phyloP scores from a whole-genome alignment of 2,329 filamentous ascomycete genomes.

The Fusarium pseudonygamai region DNA sequence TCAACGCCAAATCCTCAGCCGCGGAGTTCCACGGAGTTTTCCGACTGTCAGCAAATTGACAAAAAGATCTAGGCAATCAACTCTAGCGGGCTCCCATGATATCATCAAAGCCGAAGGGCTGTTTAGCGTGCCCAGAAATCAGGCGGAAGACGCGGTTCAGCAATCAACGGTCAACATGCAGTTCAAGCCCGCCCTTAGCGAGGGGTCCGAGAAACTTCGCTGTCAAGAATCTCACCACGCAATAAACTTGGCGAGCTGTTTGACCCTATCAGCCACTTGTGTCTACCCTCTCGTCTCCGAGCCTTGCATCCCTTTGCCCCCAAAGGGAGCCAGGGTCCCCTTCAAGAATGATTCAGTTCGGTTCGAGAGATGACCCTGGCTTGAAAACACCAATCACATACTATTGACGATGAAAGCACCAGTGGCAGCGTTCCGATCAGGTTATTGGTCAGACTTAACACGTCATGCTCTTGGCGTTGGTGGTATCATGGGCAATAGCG shows the following conservation, averaged over 20 bases:
- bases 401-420: neutral
- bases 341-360: neutral
- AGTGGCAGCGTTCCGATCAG: neutral
- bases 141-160: neutral
- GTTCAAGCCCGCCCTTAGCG: neutral
- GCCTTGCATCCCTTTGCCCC: neutral
- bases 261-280: neutral
- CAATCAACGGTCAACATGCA: neutral
- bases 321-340: neutral
- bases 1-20: neutral
- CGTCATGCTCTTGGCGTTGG: neutral
- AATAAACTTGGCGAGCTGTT: neutral
- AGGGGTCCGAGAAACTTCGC: neutral
- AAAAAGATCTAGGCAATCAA: too few species aligned
- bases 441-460: neutral
- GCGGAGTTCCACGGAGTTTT: neutral
- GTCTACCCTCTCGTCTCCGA: accelerated
- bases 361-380: neutral
- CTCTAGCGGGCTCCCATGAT: accelerated
- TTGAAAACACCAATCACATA: neutral
- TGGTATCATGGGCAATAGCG: neutral
- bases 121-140: neutral
- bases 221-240: neutral
- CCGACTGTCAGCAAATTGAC: neutral
- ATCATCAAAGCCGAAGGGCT: neutral